Conservation (phyloP, 2,329 filamentous ascomycete species). For the Calonectria hawksworthii region DNA sequence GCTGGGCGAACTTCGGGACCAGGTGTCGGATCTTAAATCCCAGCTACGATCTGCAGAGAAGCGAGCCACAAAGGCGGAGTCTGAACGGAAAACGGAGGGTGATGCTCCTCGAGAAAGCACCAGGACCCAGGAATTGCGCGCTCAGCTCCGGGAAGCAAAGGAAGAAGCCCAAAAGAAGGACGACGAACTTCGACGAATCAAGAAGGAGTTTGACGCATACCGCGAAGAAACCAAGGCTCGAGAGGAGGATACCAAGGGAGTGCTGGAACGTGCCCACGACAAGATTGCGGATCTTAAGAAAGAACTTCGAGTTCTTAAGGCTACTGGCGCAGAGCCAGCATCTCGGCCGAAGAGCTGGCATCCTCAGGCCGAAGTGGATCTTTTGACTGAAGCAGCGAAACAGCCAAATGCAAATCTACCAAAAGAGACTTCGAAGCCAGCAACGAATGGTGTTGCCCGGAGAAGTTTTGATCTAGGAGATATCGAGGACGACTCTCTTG, state of each 20-base stretch:
- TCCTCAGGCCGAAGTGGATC: slow-evolving; percentile 36
- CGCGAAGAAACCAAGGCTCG: slow-evolving; percentile 67
- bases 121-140: slow-evolving; percentile 54
- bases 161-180: slow-evolving; percentile 63
- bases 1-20: slow-evolving; percentile 63
- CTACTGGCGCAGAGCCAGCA: slow-evolving; percentile 33
- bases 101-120: slow-evolving; percentile 40
- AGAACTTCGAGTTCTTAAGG: slow-evolving; percentile 63
- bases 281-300: slow-evolving; percentile 70
- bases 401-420: neutral
- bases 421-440: slow-evolving; percentile 12
- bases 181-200: slow-evolving; percentile 63
- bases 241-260: slow-evolving; percentile 68
- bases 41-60: slow-evolving; percentile 65
- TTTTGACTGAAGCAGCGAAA: slow-evolving; percentile 25
- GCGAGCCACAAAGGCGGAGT: slow-evolving; percentile 54
- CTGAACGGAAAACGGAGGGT: slow-evolving; percentile 49
- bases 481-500: slow-evolving; percentile 31
- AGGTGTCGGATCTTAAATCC: slow-evolving; percentile 66
- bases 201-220: slow-evolving; percentile 66
- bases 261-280: slow-evolving; percentile 68
- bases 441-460: slow-evolving; percentile 29
- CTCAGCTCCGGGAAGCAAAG: slow-evolving; percentile 58
- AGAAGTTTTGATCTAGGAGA: slow-evolving; percentile 48
- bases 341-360: slow-evolving; percentile 50